phyloP scores from a whole-genome alignment of 371 early-diverging fungal species.

The Chytridium lagenaria region DNA sequence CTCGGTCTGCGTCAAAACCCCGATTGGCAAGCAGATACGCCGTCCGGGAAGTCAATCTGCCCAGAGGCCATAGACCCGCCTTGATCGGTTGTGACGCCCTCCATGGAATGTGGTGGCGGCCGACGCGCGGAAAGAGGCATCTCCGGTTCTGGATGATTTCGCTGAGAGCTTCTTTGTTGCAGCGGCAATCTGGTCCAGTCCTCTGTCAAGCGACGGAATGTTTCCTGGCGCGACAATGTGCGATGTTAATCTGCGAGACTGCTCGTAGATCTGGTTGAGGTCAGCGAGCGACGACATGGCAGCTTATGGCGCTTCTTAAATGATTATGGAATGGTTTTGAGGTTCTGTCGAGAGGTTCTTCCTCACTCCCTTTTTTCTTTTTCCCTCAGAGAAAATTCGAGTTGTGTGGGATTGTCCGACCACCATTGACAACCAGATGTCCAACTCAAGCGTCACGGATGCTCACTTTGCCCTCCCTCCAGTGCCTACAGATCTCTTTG shows the following conservation, averaged over 20 bases:
- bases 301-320: not conserved
- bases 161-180: conserved; percentile 71
- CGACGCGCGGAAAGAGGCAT: conserved; percentile 9
- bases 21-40: conserved; percentile 68
- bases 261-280: conserved; percentile 21
- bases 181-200: conserved; percentile 76
- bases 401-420: not conserved
- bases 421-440: not conserved
- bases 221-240: conserved; percentile 62
- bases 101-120: no score
- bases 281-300: conserved; percentile 8
- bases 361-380: not conserved
- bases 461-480: not conserved
- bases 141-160: conserved; percentile 23
- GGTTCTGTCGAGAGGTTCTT: not conserved
- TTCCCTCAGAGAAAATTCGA: not conserved
- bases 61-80: conserved; percentile 52
- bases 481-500: conserved; percentile 12
- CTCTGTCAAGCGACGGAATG: conserved; percentile 71
- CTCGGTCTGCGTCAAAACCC: conserved; percentile 75
- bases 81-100: no score
- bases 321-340: not conserved
- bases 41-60: conserved; percentile 47
- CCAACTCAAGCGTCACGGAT: not conserved
- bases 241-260: conserved; percentile 58